Evolutionary conservation across 768 basidiomycete genomes (phyloP).

Genomic region (Xerocomellus intermedius): DNA sequence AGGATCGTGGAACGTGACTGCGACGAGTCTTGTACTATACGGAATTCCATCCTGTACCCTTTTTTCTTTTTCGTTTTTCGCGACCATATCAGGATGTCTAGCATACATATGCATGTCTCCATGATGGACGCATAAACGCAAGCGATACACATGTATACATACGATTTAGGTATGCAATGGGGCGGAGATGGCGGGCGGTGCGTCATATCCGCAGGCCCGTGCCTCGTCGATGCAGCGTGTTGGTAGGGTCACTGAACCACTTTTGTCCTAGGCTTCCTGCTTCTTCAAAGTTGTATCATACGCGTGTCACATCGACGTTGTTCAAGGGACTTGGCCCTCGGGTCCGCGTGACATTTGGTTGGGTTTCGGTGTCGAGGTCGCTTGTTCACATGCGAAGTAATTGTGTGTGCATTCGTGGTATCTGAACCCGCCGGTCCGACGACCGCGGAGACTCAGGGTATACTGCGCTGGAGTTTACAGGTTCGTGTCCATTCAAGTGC

Average conservation of each 20-base stretch:
- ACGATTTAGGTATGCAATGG: neutral
- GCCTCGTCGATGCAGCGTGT: slow-evolving; percentile 29
- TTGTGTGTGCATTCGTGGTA: neutral
- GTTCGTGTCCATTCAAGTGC: neutral
- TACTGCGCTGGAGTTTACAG: neutral
- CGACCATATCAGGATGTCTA: neutral
- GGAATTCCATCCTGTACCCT: neutral
- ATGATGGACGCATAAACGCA: neutral
- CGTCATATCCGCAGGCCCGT: slow-evolving; percentile 9
- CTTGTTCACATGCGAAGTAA: neutral
- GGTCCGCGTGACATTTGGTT: slow-evolving; percentile 2
- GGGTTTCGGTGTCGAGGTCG: neutral
- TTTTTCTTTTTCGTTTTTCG: neutral
- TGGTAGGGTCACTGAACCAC: slow-evolving; percentile 16
- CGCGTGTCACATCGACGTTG: neutral
- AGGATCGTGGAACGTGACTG: neutral
- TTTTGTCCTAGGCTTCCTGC: neutral
- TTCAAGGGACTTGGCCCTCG: neutral
- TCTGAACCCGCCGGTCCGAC: too few species aligned
- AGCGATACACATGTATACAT: neutral
- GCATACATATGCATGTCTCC: neutral
- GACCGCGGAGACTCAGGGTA: neutral
- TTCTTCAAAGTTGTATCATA: neutral
- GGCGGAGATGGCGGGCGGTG: neutral
- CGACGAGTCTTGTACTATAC: neutral